phyloP scores from a whole-genome alignment of 2,329 filamentous ascomycete genomes.

The Monosporascus sp. region DNA sequence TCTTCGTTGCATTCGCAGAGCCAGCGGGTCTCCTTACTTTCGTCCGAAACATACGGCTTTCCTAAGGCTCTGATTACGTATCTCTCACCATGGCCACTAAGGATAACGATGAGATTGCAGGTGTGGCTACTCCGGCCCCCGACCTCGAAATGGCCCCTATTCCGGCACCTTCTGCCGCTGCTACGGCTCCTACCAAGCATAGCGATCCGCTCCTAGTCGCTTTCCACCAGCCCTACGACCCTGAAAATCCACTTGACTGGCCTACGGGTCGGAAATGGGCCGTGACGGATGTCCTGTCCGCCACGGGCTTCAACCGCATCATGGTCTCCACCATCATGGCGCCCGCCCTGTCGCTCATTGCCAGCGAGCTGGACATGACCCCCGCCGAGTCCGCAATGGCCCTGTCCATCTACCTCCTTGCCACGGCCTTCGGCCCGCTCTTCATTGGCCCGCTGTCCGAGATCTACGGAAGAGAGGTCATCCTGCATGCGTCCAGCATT shows the following conservation, averaged over 20 bases:
- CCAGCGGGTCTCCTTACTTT: not conserved
- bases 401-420: slow-evolving; percentile 35
- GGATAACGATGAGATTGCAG: not conserved
- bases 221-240: slow-evolving; percentile 6
- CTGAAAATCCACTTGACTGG: slow-evolving; percentile 35
- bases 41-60: not conserved
- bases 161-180: not conserved
- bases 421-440: slow-evolving; percentile 38
- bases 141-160: not conserved
- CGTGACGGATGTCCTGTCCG: slow-evolving; percentile 42
- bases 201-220: not conserved
- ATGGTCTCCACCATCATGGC: slow-evolving; percentile 49
- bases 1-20: not conserved
- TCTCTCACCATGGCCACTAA: not conserved
- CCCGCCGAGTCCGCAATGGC: slow-evolving; percentile 41
- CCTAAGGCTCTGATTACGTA: not conserved
- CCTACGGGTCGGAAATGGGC: slow-evolving; percentile 38
- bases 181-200: not conserved
- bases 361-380: slow-evolving; percentile 45
- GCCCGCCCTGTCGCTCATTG: slow-evolving; percentile 42
- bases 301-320: slow-evolving; percentile 45
- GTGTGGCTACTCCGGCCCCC: not conserved
- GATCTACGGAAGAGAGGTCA: slow-evolving; percentile 37
- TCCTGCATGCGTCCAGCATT: slow-evolving; percentile 39
- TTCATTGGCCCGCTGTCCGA: slow-evolving; percentile 41